phyloP scores from a whole-genome alignment of 495 filamentous ascomycete genomes.

The Talaromyces adpressus region DNA sequence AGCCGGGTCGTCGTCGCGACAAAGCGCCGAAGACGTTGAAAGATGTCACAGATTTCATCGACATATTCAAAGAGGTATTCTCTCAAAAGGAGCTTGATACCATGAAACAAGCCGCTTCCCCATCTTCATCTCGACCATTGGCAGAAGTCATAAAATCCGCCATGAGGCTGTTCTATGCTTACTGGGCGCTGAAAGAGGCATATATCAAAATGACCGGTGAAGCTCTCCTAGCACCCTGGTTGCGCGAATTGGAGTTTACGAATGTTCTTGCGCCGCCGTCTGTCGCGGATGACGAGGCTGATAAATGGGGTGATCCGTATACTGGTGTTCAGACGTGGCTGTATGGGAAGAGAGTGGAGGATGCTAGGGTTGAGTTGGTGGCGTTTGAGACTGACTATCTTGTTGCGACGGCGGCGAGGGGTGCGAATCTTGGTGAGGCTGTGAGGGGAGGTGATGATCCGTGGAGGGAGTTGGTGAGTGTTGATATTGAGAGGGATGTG shows the following conservation, averaged over 20 bases:
- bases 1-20: constrained; percentile 50
- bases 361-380: constrained; percentile 54
- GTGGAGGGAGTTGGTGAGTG: constrained; percentile 16
- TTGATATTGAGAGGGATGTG: constrained; percentile 28
- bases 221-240: constrained; percentile 73
- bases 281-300: constrained; percentile 15
- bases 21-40: constrained; percentile 32
- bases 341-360: constrained; percentile 35
- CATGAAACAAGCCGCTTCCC: constrained; percentile 44
- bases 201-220: constrained; percentile 94
- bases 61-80: constrained; percentile 77
- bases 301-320: constrained; percentile 44
- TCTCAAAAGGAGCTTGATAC: constrained; percentile 46
- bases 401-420: constrained; percentile 47
- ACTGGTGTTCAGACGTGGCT: constrained; percentile 46
- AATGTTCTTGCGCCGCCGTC: constrained; percentile 52
- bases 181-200: constrained; percentile 84
- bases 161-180: constrained; percentile 75
- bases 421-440: constrained; percentile 19
- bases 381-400: constrained; percentile 57
- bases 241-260: constrained; percentile 60
- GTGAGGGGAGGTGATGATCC: constrained; percentile 9
- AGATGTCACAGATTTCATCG: constrained; percentile 61
- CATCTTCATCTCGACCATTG: constrained; percentile 15
- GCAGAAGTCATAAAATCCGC: constrained; percentile 44